Percentiles rank a stretch among this genome's conserved stretches.
These are phyloP conservation scores for Gossypium sturtianum DNA, from an alignment of 345 rosid species.

Conservation along the genomic window DNA sequence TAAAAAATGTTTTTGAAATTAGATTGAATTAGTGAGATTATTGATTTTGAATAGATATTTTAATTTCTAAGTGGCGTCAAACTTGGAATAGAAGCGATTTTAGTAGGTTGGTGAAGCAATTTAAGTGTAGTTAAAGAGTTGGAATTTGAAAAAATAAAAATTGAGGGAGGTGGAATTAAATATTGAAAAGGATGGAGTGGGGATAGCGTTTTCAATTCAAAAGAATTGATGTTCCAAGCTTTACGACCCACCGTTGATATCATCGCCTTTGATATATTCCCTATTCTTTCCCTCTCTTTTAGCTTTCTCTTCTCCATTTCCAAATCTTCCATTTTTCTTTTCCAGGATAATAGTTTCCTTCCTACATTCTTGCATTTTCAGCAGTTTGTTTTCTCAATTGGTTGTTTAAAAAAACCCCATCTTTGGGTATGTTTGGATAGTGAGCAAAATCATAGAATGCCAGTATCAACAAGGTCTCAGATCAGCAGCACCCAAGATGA, in stretches of 20 bases:
- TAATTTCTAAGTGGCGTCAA: no score
- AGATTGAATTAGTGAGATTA: background rate
- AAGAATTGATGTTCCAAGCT: constrained; percentile 13
- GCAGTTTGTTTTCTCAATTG: constrained; percentile 14
- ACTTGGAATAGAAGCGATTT: no score
- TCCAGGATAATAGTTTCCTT: constrained; percentile 4
- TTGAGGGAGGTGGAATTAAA: background rate
- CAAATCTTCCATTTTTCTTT: constrained; percentile 3
- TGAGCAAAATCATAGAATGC: constrained; percentile 47
- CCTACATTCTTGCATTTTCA: constrained; percentile 17
- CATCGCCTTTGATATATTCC: constrained; percentile 20
- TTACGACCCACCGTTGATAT: constrained; percentile 30
- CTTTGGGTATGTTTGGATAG: constrained; percentile 45
- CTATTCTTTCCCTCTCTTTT: constrained; percentile 17
- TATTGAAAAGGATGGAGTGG: background rate
- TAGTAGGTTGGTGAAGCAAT: no score
- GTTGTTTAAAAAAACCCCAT: constrained; percentile 15
- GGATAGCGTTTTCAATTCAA: background rate
- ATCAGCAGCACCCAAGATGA: constrained; percentile 23
- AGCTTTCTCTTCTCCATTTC: constrained; percentile 11
- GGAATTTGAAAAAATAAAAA: background rate
- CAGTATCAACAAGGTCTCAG: constrained; percentile 80
- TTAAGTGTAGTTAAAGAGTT: no score
- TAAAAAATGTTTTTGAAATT: no score
- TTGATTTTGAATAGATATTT: no score